Conservation (phyloP, 1,139 yeast species). For the Debaryomycetaceae sp. region DNA sequence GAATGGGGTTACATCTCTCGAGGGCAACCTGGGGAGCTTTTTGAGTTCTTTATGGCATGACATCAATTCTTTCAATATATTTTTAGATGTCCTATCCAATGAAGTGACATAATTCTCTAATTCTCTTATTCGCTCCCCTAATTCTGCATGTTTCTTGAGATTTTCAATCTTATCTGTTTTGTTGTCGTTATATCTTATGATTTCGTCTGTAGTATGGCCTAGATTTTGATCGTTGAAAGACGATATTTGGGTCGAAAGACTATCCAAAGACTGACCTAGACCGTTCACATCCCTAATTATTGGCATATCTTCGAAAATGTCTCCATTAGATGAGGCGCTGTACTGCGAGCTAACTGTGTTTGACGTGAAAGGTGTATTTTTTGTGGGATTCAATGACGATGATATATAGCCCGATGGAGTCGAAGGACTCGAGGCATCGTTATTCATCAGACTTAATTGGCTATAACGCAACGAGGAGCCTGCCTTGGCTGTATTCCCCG, state of each 20-base stretch:
- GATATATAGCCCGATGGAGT: conserved; percentile 32
- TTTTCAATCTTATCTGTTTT: conserved; percentile 24
- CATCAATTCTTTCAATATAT: conserved; percentile 32
- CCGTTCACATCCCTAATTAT: conserved; percentile 24
- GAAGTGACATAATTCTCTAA: conserved; percentile 20
- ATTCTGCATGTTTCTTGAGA: conserved; percentile 28
- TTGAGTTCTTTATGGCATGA: conserved; percentile 32
- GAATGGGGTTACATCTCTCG: conserved; percentile 9
- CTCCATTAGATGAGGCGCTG: conserved; percentile 22
- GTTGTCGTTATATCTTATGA: conserved; percentile 28
- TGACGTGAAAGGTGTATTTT: conserved; percentile 24
- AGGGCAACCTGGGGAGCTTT: conserved; percentile 32
- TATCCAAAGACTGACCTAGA: conserved; percentile 24
- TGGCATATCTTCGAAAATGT: conserved; percentile 27
- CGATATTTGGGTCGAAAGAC: conserved; percentile 28
- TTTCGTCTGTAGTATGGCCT: conserved; percentile 19
- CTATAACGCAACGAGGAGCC: conserved; percentile 30
- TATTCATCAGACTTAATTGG: conserved; percentile 15
- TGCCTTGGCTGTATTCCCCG: not conserved
- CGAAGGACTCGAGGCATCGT: conserved; percentile 24
- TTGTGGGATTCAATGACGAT: conserved; percentile 39
- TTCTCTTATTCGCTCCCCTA: conserved; percentile 25
- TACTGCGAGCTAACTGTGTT: conserved; percentile 8
- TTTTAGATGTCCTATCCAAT: conserved; percentile 26
- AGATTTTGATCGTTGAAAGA: conserved; percentile 34